phyloP scores from a whole-genome alignment of 31 red algal species.

The Asparagopsis taxiformis region DNA sequence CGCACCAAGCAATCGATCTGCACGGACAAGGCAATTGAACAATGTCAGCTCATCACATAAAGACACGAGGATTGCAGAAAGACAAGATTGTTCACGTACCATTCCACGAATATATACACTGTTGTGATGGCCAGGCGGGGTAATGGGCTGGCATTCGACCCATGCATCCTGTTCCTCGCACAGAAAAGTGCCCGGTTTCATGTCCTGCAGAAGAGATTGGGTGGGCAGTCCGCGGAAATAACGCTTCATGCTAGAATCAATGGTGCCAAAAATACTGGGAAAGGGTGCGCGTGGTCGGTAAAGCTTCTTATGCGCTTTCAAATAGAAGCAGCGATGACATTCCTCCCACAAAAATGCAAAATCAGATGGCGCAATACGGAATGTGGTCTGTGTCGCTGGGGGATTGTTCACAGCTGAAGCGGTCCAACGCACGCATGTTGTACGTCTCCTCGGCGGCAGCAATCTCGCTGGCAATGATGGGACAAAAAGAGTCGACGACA shows the following conservation, averaged over 20 bases:
- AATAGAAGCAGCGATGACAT: constrained; percentile 84
- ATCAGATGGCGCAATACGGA: constrained; percentile 75
- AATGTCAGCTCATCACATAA: neutral
- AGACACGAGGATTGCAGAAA: neutral
- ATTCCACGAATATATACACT: constrained; percentile 64
- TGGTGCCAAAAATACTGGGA: constrained; percentile 66
- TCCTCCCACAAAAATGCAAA: constrained; percentile 83
- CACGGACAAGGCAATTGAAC: neutral
- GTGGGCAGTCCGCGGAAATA: constrained; percentile 64
- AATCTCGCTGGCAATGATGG: too few relatives aligned
- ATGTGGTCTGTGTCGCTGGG: too few relatives aligned
- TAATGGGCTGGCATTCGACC: constrained; percentile 48
- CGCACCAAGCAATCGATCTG: constrained; percentile 76
- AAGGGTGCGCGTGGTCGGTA: constrained; percentile 66
- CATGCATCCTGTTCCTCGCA: constrained; percentile 71
- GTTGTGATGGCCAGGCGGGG: constrained; percentile 16
- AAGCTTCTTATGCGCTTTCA: constrained; percentile 63
- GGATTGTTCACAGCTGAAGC: too few relatives aligned
- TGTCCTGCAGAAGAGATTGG: constrained; percentile 41
- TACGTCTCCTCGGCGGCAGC: too few relatives aligned
- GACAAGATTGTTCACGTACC: constrained; percentile 29
- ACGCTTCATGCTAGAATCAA: constrained; percentile 77
- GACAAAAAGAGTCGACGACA: too few relatives aligned
- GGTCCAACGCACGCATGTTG: too few relatives aligned
- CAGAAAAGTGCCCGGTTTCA: constrained; percentile 57